A percentile compares a stretch with the other conserved stretches of the same genome.
These are phyloP conservation scores for Panicum virgatum DNA, from an alignment of 202 grass and related monocot species.

Conservation along the genomic window DNA sequence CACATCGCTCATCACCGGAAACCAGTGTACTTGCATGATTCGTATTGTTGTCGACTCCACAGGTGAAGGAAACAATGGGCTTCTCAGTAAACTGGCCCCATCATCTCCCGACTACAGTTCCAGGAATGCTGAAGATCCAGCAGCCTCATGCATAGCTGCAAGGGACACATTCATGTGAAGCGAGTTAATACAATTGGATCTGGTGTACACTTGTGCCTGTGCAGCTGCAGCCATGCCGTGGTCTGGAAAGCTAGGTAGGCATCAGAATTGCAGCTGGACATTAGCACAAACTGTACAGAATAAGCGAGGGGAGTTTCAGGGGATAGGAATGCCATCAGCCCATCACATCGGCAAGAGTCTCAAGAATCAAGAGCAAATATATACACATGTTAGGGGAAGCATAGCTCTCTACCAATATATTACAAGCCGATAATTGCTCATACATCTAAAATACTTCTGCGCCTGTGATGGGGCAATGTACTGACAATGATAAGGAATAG, in stretches of 20 bases:
- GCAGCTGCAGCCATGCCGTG: background rate
- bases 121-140: background rate
- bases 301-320: background rate
- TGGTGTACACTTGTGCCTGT: background rate
- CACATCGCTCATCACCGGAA: background rate
- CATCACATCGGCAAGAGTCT: background rate
- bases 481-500: constrained; percentile 14
- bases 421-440: constrained; percentile 51
- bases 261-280: background rate
- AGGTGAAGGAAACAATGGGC: background rate
- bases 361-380: constrained; percentile 24
- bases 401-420: constrained; percentile 43
- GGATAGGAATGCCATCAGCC: too few relatives aligned
- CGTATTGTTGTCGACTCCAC: background rate
- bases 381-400: constrained; percentile 30
- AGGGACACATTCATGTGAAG: background rate
- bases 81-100: background rate
- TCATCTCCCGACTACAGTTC: background rate
- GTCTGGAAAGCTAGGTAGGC: background rate
- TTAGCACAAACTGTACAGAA: background rate
- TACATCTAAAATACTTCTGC: constrained; percentile 32
- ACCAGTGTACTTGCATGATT: background rate
- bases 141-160: background rate
- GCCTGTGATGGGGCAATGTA: constrained; percentile 21
- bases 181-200: background rate